Percentiles rank a stretch among this genome's conserved stretches.
phyloP scores from a whole-genome alignment of 2,329 filamentous ascomycete species.

The Ophiocordyceps robertsii region DNA sequence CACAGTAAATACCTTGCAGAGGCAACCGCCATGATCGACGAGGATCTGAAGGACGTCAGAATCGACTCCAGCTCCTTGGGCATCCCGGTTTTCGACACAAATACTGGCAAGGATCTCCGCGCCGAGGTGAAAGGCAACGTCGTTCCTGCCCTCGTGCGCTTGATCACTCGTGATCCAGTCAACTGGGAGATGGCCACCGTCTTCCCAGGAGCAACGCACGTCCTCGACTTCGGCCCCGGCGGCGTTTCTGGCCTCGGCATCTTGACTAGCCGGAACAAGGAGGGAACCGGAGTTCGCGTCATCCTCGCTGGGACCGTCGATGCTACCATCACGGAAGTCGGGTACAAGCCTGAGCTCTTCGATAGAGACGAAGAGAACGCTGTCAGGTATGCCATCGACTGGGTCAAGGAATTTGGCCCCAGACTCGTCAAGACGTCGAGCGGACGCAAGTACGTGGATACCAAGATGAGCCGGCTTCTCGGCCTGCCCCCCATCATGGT shows the following conservation, averaged over 20 bases:
- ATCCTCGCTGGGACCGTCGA: conserved; percentile 91
- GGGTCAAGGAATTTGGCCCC: conserved; percentile 97
- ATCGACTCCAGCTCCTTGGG: conserved; percentile 62
- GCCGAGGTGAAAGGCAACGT: conserved; percentile 59
- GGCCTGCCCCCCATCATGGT: conserved; percentile 81
- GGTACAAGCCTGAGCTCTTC: conserved; percentile 96
- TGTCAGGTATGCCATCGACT: conserved; percentile 88
- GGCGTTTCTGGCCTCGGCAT: conserved; percentile 94
- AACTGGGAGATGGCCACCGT: conserved; percentile 93
- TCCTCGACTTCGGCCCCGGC: conserved; percentile 92
- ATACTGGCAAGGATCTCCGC: conserved; percentile 75
- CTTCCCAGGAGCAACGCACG: conserved; percentile 83
- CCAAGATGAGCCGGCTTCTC: conserved; percentile 82
- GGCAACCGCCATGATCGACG: conserved; percentile 69
- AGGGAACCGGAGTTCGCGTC: conserved; percentile 91
- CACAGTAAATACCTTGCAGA: conserved; percentile 87
- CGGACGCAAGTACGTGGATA: conserved; percentile 86
- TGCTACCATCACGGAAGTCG: conserved; percentile 78
- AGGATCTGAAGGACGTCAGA: conserved; percentile 71
- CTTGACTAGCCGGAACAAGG: conserved; percentile 96
- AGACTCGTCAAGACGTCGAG: conserved; percentile 78
- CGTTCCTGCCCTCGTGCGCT: conserved; percentile 71
- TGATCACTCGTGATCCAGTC: conserved; percentile 89
- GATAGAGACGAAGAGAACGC: conserved; percentile 92
- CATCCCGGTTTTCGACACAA: conserved; percentile 83